Evolutionary conservation across 768 basidiomycete species (phyloP).

Genomic region (Tricholoma sp.): DNA sequence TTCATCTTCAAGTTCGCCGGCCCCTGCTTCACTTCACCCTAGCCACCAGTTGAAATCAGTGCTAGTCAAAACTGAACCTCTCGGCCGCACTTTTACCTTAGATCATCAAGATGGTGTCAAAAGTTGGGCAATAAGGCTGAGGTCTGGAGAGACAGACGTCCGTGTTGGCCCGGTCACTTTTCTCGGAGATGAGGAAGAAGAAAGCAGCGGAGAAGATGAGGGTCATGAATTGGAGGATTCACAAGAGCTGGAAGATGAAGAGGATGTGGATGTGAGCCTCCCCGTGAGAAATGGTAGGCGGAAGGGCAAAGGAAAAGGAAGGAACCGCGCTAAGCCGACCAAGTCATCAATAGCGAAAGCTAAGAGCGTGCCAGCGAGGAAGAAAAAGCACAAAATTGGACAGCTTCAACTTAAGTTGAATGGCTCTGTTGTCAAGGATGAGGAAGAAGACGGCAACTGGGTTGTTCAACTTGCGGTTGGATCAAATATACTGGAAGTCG

Average conservation of each 20-base stretch:
- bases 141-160: slow-evolving; percentile 51
- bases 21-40: slow-evolving; percentile 29
- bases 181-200: slow-evolving; percentile 53
- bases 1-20: slow-evolving; percentile 34
- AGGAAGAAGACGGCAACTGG: slow-evolving; percentile 53
- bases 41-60: slow-evolving; percentile 49
- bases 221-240: slow-evolving; percentile 30
- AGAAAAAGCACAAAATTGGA: slow-evolving; percentile 44
- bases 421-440: slow-evolving; percentile 41
- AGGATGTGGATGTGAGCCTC: slow-evolving; percentile 40
- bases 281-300: slow-evolving; percentile 38
- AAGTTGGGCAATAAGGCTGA: slow-evolving; percentile 65
- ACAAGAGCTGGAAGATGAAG: slow-evolving; percentile 40
- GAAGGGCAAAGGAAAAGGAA: slow-evolving; percentile 34
- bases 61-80: slow-evolving; percentile 52
- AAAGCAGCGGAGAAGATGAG: slow-evolving; percentile 53
- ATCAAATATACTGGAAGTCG: slow-evolving; percentile 62
- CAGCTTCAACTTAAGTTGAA: slow-evolving; percentile 65
- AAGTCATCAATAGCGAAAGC: slow-evolving; percentile 20
- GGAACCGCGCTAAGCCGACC: slow-evolving; percentile 27
- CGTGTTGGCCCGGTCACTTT: slow-evolving; percentile 51
- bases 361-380: slow-evolving; percentile 31
- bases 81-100: slow-evolving; percentile 51
- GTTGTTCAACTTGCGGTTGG: slow-evolving; percentile 55
- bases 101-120: slow-evolving; percentile 69